Base-by-base conservation (phyloP, 495 filamentous ascomycete species). In the Penicillium pancosmium region DNA sequence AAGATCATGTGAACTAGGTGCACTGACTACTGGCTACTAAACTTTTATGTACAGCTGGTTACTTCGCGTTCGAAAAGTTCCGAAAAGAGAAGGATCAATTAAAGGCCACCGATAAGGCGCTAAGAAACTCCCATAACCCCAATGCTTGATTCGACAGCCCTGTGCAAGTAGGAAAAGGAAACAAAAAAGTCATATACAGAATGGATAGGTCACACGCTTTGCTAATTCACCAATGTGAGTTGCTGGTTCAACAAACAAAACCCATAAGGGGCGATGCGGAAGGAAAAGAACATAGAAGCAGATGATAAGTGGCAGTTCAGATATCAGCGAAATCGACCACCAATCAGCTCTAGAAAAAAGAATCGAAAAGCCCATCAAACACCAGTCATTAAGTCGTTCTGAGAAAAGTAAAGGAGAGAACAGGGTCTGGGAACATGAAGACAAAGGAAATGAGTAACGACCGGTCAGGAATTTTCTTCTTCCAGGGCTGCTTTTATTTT, bases 401-500 rank as follows among this genome's bases (percentile, higher is more conserved):
- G 58, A 56, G 55, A 64, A 57, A 50, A 4, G 54, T 55, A 52
- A 25, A 52, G 57, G 27, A 50, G 35, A 36, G 36, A 55, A 46
- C 50, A 56, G 16, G 7, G 43, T 50, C 21, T 35, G 51, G 33
- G 55, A 57, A 56, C 53, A 62, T 59, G 44, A 58, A 62, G 52
- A 67, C 60, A 68, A 64, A 70, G 57, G 65, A 62, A 59, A 58
- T 16, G 46, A 33, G 44, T 56, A 60, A 57, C 13, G 54, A 59
- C 56, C 40, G 56, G 46, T 33, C 50, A 67, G 56, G 63, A 47
- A 57, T 71, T 60, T 55, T 75, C 72, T 74, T 86, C 72, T 82
- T 87, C 84, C 61, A 86, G 67, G n/a, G 84, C 78, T 52, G 78
- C 76, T 70, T 86, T 81, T 50, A 89, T 85, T 70, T 83, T 88